Evolutionary conservation across 495 filamentous ascomycete species (phyloP), one percentile per base, ranked within the genome.

Genomic region (Trichoderma gamsii): DNA sequence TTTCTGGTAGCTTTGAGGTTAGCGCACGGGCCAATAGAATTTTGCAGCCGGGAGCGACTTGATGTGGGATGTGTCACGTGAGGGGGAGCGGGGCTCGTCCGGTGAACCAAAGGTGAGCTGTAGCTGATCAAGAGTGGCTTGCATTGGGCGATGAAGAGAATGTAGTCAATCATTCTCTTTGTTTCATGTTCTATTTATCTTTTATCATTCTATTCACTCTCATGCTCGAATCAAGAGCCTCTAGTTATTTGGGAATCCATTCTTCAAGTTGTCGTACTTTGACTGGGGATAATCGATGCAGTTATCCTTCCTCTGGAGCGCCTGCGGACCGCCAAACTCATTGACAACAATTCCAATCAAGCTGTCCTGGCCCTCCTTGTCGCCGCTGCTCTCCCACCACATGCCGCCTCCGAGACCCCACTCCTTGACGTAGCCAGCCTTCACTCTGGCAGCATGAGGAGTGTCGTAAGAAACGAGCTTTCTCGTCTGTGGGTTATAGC

Each of bases 381-480:
- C 94, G 5, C 84, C 88, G 76, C 88, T 93, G 72, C 87, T 90
- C 79, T 98, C 94, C 93, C 94, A 98, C 93, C 92, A 97, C 93
- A 97, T 98, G 16, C 83, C 91, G 23, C 94, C 93, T 1, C 91
- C 93, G 5, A 97, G 81, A 3, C 86, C 83, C 56, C 83, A 79
- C 15, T 82, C 67, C 71, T 79, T 82, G 70, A 97, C 85, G 75
- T 87, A 97, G 43, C 82, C 78, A 3, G 86, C 88, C 81, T 97
- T 98, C 64, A 72, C 44, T 70, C 80, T 79, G 13, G 88, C 89
- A 74, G 92, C 86, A 3, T 79, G 77, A 0, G 85, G 82, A 0
- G 84, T 92, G 73, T 98, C 94, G 74, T 96, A 98, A 67, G 83
- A 89, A 25, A 98, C 82, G 80, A 97, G 80, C 65, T 84, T 84